phyloP scores from a whole-genome alignment of 208 protist species.

The Leishmania gerbilli region DNA sequence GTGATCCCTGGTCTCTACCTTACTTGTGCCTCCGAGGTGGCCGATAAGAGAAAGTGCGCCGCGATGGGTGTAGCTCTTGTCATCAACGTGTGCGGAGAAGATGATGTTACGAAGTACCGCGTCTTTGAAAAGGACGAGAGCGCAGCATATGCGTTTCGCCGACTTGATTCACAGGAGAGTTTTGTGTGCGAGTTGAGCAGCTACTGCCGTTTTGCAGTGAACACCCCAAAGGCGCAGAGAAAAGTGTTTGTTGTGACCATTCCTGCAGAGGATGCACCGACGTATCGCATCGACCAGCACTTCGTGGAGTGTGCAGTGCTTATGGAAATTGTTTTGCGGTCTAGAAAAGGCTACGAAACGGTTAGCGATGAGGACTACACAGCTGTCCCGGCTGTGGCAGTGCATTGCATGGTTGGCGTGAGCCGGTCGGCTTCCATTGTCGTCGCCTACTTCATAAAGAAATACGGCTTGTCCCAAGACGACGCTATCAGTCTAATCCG shows the following conservation, averaged over 20 bases:
- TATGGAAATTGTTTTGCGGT: conserved; percentile 62
- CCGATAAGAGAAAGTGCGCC: conserved; percentile 37
- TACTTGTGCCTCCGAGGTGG: conserved; percentile 61
- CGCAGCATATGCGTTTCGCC: conserved; percentile 22
- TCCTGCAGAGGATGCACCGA: conserved; percentile 63
- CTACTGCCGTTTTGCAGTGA: conserved; percentile 34
- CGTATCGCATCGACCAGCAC: conserved; percentile 72
- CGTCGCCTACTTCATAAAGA: conserved; percentile 87
- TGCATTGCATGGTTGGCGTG: conserved; percentile 90
- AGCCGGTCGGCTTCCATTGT: conserved; percentile 84
- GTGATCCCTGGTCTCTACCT: conserved; percentile 78
- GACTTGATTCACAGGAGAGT: conserved; percentile 36
- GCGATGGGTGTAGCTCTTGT: conserved; percentile 55
- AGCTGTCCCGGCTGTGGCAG: conserved; percentile 41
- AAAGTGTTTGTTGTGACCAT: conserved; percentile 76
- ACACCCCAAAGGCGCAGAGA: conserved; percentile 18
- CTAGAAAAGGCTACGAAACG: conserved; percentile 13
- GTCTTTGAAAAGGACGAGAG: conserved; percentile 42
- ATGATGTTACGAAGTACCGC: conserved; percentile 52
- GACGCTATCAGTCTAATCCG: conserved; percentile 65
- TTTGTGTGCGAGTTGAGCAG: conserved; percentile 55
- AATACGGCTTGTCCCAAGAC: conserved; percentile 41
- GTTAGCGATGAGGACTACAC: background rate
- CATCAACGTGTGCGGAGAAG: conserved; percentile 65
- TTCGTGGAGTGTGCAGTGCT: conserved; percentile 68